Percentiles rank a stretch among this genome's conserved stretches.
Evolutionary conservation across 495 filamentous ascomycete genomes (phyloP).

Genomic region (Usnea hakonensis): DNA sequence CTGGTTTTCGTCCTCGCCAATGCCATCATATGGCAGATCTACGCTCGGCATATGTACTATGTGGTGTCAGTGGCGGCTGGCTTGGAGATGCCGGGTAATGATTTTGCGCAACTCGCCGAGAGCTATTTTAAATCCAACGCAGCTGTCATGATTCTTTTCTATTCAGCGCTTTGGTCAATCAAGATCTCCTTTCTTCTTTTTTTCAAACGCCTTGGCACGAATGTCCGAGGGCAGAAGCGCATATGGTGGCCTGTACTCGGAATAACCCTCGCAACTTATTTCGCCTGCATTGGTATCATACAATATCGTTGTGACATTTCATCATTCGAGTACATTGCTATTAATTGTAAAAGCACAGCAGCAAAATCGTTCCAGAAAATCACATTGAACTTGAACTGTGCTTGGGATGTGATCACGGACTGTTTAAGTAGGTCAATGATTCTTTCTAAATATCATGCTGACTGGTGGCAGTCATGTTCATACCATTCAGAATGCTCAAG

Average conservation of each 20-base stretch:
- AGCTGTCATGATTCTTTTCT: slow-evolving; percentile 23
- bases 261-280: slow-evolving; percentile 18
- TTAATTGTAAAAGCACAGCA: not conserved
- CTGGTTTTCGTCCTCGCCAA: not conserved
- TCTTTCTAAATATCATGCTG: no score
- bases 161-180: slow-evolving; percentile 22
- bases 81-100: not conserved
- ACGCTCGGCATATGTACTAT: not conserved
- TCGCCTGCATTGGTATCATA: slow-evolving; percentile 16
- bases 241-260: slow-evolving; percentile 22
- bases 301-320: slow-evolving; percentile 15
- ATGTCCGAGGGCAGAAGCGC: slow-evolving; percentile 14
- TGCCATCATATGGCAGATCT: slow-evolving; percentile 1
- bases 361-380: slow-evolving; percentile 9
- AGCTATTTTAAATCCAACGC: slow-evolving; percentile 12
- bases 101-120: not conserved
- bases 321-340: slow-evolving; percentile 3
- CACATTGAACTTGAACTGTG: slow-evolving; percentile 24
- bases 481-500: slow-evolving; percentile 27
- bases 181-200: slow-evolving; percentile 30
- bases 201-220: slow-evolving; percentile 25
- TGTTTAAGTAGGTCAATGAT: slow-evolving; percentile 20
- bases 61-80: not conserved
- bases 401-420: slow-evolving; percentile 28
- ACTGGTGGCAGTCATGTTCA: slow-evolving; percentile 13